Evolutionary conservation across 495 filamentous ascomycete genomes (phyloP), one percentile per base, ranked within the genome.

Genomic region (Hypoxylon fuscum): DNA sequence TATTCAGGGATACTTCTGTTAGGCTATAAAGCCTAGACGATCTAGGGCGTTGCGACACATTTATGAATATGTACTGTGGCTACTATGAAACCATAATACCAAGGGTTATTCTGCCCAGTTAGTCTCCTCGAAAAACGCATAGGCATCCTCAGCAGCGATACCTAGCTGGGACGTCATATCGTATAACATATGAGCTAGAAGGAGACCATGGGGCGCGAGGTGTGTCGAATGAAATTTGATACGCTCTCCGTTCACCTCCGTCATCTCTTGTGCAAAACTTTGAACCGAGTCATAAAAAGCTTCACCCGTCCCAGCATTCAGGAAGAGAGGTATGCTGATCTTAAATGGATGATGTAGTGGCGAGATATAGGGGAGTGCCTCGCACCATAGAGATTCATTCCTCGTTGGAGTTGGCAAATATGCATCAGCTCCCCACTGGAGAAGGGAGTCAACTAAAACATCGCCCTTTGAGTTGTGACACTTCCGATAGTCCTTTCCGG

Each of bases 331-430:
- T 25, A 31, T 47, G 2, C 37, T 22, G 2, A 22, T 14, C 18
- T n/a, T n/a, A 10, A 56, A 56, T 2, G 53, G 53, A 21, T 40
- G 53, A 18, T 56, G 18, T 12, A 56, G 22, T 0, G 53, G 53
- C 2, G 41, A 37, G 10, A 56, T 47, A 14, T 14, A 56, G 14
- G 53, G 2, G 27, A 20, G 11, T 35, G 4, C 29, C 12, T 47
- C 42, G 5, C 7, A 8, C 14, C n/a, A n/a, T n/a, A n/a, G 25
- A 25, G 41, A 47, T 11, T 1, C 34, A 22, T 6, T 31, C 53
- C 14, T 46, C 29, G n/a, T n/a, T n/a, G n/a, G n/a, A n/a, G n/a
- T n/a, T 7, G 42, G 53, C 0, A 46, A n/a, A 15, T 56, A 56
- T 10, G 53, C 41, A 7, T 44, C 17, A 8, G 31, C 53, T 5